phyloP scores from a whole-genome alignment of 352 stramenopile genomes.

The Phytophthora capsici region DNA sequence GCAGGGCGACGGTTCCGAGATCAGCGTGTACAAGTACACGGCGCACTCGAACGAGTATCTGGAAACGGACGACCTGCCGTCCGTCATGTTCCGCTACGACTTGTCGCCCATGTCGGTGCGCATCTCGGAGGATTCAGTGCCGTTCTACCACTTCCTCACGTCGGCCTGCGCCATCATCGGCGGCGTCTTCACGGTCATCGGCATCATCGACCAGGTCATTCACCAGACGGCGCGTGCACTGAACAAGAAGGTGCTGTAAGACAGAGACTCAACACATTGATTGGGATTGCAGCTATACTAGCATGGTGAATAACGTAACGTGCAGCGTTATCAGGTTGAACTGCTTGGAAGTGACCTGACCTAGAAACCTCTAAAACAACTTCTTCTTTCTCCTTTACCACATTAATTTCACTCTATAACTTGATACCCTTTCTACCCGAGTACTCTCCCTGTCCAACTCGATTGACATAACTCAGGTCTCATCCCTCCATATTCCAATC shows the following conservation, averaged over 20 bases:
- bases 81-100: conserved; percentile 93
- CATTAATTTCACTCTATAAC: too few species aligned
- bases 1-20: conserved; percentile 55
- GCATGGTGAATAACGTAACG: conserved; percentile 3
- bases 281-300: conserved; percentile 1
- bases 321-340: conserved; percentile 4
- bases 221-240: conserved; percentile 85
- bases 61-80: conserved; percentile 85
- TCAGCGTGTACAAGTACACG: conserved; percentile 92
- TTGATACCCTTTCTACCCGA: too few species aligned
- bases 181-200: conserved; percentile 96
- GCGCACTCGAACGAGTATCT: conserved; percentile 90
- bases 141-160: conserved; percentile 97
- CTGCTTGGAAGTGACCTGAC: not conserved
- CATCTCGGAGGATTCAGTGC: conserved; percentile 91
- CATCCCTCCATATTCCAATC: conserved; percentile 23
- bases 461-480: conserved; percentile 29
- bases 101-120: conserved; percentile 94
- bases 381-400: too few species aligned
- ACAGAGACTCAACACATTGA: not conserved
- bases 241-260: conserved; percentile 92
- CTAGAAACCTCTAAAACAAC: conserved; percentile 1
- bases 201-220: conserved; percentile 92
- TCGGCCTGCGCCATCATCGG: conserved; percentile 96
- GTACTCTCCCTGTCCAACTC: conserved; percentile 2